Conservation (phyloP, 2,329 filamentous ascomycete genomes). For the Aspergillus sp. region DNA sequence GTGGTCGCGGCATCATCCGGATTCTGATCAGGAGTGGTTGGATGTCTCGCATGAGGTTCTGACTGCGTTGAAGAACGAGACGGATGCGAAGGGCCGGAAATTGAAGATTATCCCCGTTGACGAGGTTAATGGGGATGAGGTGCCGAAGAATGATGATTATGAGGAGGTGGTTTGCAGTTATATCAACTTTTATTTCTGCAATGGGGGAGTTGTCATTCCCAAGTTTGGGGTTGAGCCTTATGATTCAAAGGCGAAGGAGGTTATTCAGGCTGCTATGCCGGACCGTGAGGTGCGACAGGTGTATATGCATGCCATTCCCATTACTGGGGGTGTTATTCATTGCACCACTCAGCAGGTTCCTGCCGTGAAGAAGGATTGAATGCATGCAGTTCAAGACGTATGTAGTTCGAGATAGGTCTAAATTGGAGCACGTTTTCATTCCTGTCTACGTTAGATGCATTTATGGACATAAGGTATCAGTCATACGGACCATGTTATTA, state of each 20-base stretch:
- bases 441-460: not conserved
- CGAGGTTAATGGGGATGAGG: conserved; percentile 14
- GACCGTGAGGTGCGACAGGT: conserved; percentile 20
- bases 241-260: conserved; percentile 16
- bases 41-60: conserved; percentile 15
- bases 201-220: conserved; percentile 22
- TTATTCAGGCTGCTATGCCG: conserved; percentile 15
- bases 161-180: conserved; percentile 19
- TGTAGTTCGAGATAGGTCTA: not conserved
- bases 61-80: conserved; percentile 10
- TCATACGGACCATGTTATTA: not conserved
- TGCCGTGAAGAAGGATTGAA: not conserved
- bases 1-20: conserved; percentile 12
- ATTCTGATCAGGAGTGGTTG: conserved; percentile 9
- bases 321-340: conserved; percentile 24
- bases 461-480: not conserved
- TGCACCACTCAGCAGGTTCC: conserved; percentile 20
- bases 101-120: conserved; percentile 17
- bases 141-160: not conserved
- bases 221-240: conserved; percentile 17
- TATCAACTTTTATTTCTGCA: conserved; percentile 25
- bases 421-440: not conserved
- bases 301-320: conserved; percentile 17
- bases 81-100: conserved; percentile 17
- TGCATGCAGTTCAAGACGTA: not conserved